These are phyloP conservation scores for Suillus plorans DNA, from an alignment of 768 basidiomycete species.

Conservation along the genomic window DNA sequence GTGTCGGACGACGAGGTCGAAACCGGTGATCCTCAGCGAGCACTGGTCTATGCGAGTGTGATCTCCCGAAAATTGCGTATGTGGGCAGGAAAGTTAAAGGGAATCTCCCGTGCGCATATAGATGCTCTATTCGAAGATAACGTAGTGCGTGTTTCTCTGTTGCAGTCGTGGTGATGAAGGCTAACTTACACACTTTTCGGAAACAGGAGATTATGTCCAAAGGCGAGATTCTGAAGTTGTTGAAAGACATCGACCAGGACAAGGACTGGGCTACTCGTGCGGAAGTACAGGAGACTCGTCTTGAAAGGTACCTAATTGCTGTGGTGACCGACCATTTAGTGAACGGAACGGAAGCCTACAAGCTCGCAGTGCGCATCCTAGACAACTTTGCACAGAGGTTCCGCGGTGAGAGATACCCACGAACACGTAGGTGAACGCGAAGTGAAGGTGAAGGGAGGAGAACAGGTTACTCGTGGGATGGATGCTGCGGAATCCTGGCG, in stretches of 20 bases:
- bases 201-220: not conserved
- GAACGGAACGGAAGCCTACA: constrained; percentile 11
- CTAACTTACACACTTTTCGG: not conserved
- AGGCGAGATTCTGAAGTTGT: constrained; percentile 15
- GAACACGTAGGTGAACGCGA: not conserved
- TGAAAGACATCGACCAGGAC: constrained; percentile 21
- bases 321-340: not conserved
- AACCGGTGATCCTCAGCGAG: not conserved
- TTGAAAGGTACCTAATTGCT: constrained; percentile 10
- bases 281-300: constrained; percentile 13
- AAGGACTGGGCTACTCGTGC: constrained; percentile 21
- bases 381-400: constrained; percentile 27
- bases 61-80: constrained; percentile 8
- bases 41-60: not conserved
- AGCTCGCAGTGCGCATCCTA: constrained; percentile 16
- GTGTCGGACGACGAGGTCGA: not conserved
- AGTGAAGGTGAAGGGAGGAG: not conserved
- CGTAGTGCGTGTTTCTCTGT: not conserved
- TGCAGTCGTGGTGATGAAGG: not conserved
- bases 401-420: constrained; percentile 1
- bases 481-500: not conserved
- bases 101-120: not conserved
- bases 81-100: constrained; percentile 16
- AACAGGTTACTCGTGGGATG: constrained; percentile 1
- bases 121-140: not conserved